Evolutionary conservation across 768 basidiomycete species (phyloP).

Genomic region (Sporobolomyces phaffii): DNA sequence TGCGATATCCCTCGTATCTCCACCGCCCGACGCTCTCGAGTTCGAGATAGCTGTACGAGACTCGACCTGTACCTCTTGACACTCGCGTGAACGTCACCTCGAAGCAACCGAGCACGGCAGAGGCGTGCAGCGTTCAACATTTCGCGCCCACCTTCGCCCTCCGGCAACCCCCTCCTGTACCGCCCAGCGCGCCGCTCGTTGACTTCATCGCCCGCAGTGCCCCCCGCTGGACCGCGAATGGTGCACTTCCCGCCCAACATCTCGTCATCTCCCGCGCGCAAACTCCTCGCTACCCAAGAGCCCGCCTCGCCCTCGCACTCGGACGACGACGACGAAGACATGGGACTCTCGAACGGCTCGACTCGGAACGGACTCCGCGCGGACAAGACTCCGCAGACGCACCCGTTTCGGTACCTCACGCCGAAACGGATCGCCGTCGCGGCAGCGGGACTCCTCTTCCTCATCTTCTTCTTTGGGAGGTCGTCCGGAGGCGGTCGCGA

Average conservation of each 20-base stretch:
- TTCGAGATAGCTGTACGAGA: too few species aligned
- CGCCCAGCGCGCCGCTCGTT: slow-evolving; percentile 1
- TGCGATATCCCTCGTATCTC: too few species aligned
- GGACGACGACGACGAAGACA: slow-evolving; percentile 20
- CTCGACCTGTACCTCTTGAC: too few species aligned
- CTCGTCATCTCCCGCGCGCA: neutral
- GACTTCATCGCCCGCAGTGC: neutral
- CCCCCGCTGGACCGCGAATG: neutral
- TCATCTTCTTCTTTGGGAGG: slow-evolving; percentile 37
- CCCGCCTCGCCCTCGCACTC: slow-evolving; percentile 6
- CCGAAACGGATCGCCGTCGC: slow-evolving; percentile 33
- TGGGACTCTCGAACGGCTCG: slow-evolving; percentile 24
- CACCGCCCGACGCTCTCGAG: too few species aligned
- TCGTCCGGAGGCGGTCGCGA: slow-evolving; percentile 15
- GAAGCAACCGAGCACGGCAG: too few species aligned
- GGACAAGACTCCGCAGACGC: neutral
- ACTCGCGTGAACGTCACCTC: too few species aligned
- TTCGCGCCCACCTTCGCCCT: neutral
- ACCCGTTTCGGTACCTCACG: slow-evolving; percentile 30
- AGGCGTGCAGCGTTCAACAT: slow-evolving; percentile 7
- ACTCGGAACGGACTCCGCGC: slow-evolving; percentile 1
- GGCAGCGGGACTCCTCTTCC: slow-evolving; percentile 28
- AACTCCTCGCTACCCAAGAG: neutral
- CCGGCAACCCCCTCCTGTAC: neutral
- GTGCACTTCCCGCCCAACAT: slow-evolving; percentile 5